phyloP scores from a whole-genome alignment of 495 filamentous ascomycete species.

The Penicillium psychrofluorescens region DNA sequence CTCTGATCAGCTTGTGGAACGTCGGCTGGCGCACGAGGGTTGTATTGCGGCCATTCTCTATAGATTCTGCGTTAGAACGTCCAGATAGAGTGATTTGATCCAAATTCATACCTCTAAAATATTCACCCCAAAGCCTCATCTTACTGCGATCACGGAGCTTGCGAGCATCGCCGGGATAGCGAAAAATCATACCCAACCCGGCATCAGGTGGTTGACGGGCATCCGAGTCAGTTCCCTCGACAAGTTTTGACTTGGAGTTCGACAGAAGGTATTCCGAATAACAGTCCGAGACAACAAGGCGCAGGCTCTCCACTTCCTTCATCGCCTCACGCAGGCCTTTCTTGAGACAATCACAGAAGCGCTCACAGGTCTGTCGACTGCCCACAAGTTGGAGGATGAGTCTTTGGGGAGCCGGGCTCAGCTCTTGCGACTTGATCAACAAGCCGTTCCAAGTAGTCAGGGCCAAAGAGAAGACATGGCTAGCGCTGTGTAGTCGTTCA shows the following conservation, averaged over 20 bases:
- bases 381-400: constrained; percentile 87
- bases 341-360: constrained; percentile 94
- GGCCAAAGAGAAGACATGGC: constrained; percentile 82
- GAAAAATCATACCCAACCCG: constrained; percentile 85
- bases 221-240: constrained; percentile 27
- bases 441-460: constrained; percentile 94
- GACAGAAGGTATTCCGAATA: constrained; percentile 89
- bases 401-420: constrained; percentile 58
- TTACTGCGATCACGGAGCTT: constrained; percentile 93
- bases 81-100: not conserved
- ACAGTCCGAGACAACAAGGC: constrained; percentile 68
- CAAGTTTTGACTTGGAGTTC: constrained; percentile 30
- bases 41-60: constrained; percentile 89
- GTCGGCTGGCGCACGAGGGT: constrained; percentile 91
- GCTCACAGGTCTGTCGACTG: constrained; percentile 79
- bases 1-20: constrained; percentile 93
- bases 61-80: constrained; percentile 1
- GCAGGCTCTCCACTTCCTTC: constrained; percentile 76
- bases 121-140: constrained; percentile 96
- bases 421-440: constrained; percentile 44
- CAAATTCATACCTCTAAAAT: constrained; percentile 57
- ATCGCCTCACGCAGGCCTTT: constrained; percentile 77
- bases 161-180: constrained; percentile 92
- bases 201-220: constrained; percentile 75
- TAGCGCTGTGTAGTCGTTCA: constrained; percentile 84